Evolutionary conservation across 1,284 basidiomycete genomes (phyloP).

Genomic region (Papiliotrema terrestris): DNA sequence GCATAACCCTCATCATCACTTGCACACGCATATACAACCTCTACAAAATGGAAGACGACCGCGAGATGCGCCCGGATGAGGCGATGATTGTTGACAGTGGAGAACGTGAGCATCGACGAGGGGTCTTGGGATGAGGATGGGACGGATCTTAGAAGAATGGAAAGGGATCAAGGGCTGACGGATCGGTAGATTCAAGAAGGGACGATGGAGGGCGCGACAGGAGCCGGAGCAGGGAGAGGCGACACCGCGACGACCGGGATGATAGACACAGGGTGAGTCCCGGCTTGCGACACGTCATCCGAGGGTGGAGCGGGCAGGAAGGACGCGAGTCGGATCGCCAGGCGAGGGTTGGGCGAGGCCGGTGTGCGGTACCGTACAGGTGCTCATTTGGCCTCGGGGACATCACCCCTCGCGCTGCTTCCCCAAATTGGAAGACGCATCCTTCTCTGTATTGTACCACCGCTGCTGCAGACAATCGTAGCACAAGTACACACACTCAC

Average conservation of each 20-base stretch:
- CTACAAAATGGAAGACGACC: conserved; percentile 38
- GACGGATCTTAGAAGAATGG: neutral
- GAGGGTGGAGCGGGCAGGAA: neutral
- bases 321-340: neutral
- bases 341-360: neutral
- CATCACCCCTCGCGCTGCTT: no score
- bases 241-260: conserved; percentile 53
- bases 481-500: conserved; percentile 1
- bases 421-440: neutral
- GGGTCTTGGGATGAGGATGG: conserved; percentile 1
- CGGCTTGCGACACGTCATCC: conserved; percentile 3
- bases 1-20: neutral
- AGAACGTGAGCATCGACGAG: conserved; percentile 6
- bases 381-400: neutral
- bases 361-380: neutral
- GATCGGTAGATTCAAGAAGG: conserved; percentile 19
- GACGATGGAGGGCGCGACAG: conserved; percentile 25
- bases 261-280: conserved; percentile 56
- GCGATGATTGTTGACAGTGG: conserved; percentile 23
- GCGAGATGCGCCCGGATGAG: conserved; percentile 37
- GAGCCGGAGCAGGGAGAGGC: conserved; percentile 34
- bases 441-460: neutral
- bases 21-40: neutral
- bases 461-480: neutral
- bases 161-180: conserved; percentile 12